phyloP scores from a whole-genome alignment of 2,329 filamentous ascomycete species.

The Ceratocystis eucalypticola region DNA sequence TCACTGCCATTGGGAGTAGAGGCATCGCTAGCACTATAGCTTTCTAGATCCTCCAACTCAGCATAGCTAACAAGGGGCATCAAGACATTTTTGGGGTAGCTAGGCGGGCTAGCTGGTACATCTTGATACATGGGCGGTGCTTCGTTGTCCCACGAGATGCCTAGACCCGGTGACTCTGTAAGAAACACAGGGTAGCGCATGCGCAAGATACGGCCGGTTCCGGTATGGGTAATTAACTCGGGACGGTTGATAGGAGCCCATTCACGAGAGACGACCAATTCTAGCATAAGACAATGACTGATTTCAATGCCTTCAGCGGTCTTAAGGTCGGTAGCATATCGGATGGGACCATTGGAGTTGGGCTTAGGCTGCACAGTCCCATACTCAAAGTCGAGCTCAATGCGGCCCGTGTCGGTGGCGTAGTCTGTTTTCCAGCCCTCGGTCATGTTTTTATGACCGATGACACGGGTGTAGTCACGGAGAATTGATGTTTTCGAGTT shows the following conservation, averaged over 20 bases:
- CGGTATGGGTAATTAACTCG: slow-evolving; percentile 64
- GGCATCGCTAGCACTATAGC: slow-evolving; percentile 5
- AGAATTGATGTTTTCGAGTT: slow-evolving; percentile 46
- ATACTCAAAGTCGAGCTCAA: slow-evolving; percentile 56
- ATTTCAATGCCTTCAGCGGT: slow-evolving; percentile 62
- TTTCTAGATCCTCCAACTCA: slow-evolving; percentile 15
- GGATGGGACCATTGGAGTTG: slow-evolving; percentile 23
- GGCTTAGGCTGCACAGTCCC: slow-evolving; percentile 37
- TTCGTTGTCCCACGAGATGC: slow-evolving; percentile 95
- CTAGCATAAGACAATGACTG: slow-evolving; percentile 73
- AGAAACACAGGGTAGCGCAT: slow-evolving; percentile 80
- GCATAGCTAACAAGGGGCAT: slow-evolving; percentile 16
- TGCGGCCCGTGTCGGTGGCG: slow-evolving; percentile 39
- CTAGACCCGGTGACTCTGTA: slow-evolving; percentile 72
- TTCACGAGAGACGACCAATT: slow-evolving; percentile 90
- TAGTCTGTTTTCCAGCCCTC: slow-evolving; percentile 76
- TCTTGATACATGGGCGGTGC: slow-evolving; percentile 88
- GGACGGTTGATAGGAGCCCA: slow-evolving; percentile 59
- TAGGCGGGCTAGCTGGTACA: slow-evolving; percentile 73
- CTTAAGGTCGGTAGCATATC: slow-evolving; percentile 66
- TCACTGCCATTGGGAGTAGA: not conserved
- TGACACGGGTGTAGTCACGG: slow-evolving; percentile 61
- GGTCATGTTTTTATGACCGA: slow-evolving; percentile 72
- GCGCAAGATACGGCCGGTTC: slow-evolving; percentile 75
- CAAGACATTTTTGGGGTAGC: slow-evolving; percentile 34